Evolutionary conservation across 2,329 filamentous ascomycete genomes (phyloP).

Genomic region (Neopestalotiopsis clavispora): DNA sequence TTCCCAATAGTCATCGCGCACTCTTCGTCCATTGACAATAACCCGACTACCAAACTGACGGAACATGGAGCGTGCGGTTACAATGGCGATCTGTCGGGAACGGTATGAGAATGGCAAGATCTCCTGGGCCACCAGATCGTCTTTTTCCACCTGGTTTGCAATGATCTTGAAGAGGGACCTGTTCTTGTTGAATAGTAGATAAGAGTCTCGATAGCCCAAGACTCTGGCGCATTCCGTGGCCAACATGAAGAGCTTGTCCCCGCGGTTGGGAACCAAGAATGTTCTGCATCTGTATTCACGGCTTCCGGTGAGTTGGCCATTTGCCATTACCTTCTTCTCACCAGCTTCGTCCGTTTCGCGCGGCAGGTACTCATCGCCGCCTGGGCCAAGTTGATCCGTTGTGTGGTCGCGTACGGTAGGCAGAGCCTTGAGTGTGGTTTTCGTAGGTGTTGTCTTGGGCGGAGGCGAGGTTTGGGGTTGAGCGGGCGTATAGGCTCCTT

Average conservation of each 20-base stretch:
- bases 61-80: conserved; percentile 98
- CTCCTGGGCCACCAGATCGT: conserved; percentile 92
- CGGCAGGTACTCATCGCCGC: conserved; percentile 92
- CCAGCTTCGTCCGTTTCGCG: conserved; percentile 92
- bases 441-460: conserved; percentile 80
- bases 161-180: conserved; percentile 97
- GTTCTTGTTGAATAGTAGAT: conserved; percentile 98
- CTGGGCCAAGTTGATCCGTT: conserved; percentile 87
- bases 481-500: conserved; percentile 45
- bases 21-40: conserved; percentile 85
- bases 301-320: conserved; percentile 80
- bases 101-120: conserved; percentile 97
- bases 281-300: conserved; percentile 93
- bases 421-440: conserved; percentile 87
- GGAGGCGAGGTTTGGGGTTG: conserved; percentile 64
- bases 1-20: conserved; percentile 99
- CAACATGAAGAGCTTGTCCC: conserved; percentile 96
- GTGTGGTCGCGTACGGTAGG: conserved; percentile 97
- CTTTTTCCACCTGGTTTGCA: conserved; percentile 92
- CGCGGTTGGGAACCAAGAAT: conserved; percentile 88
- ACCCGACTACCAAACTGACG: conserved; percentile 96
- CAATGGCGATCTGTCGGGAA: conserved; percentile 97
- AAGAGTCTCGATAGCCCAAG: conserved; percentile 94
- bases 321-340: conserved; percentile 88
- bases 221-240: conserved; percentile 96